A percentile compares a stretch with the other conserved stretches of the same genome.
Conservation (phyloP, 352 stramenopile genomes). For the Phytopythium aichiense region DNA sequence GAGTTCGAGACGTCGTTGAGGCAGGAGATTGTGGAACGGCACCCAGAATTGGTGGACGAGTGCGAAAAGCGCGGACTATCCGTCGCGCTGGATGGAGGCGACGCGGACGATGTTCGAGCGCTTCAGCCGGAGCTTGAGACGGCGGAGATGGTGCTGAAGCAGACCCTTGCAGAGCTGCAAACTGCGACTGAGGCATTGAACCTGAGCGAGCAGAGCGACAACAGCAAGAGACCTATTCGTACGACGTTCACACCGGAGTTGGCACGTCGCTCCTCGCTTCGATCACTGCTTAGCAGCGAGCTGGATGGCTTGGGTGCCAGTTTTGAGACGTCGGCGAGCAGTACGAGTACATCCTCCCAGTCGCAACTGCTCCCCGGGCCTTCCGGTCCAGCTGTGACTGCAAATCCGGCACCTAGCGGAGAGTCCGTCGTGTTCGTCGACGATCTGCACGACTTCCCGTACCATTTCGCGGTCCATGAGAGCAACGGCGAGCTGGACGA, state of each 20-base stretch:
- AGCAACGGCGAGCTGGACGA: slow-evolving; percentile 5
- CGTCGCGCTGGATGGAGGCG: background rate
- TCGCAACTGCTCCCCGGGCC: background rate
- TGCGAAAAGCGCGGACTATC: background rate
- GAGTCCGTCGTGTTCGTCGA: slow-evolving; percentile 12
- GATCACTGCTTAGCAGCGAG: background rate
- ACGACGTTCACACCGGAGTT: background rate
- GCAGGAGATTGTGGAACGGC: slow-evolving; percentile 15
- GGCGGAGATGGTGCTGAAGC: background rate
- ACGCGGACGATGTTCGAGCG: background rate
- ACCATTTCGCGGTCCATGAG: slow-evolving; percentile 10
- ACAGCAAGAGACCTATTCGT: background rate
- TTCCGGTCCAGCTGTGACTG: background rate
- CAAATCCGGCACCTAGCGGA: background rate
- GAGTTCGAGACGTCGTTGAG: slow-evolving; percentile 18
- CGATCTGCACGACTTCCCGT: slow-evolving; percentile 14
- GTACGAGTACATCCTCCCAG: background rate
- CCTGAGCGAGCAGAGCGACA: background rate
- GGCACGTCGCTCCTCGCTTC: background rate
- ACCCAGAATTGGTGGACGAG: slow-evolving; percentile 13
- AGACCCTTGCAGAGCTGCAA: background rate
- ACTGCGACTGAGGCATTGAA: background rate
- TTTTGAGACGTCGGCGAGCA: background rate
- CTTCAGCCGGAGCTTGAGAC: background rate
- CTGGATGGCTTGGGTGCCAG: background rate